A percentile compares a stretch with the other conserved stretches of the same genome.
Evolutionary conservation across 208 protist genomes (phyloP).

Genomic region (Leishmania arabica): DNA sequence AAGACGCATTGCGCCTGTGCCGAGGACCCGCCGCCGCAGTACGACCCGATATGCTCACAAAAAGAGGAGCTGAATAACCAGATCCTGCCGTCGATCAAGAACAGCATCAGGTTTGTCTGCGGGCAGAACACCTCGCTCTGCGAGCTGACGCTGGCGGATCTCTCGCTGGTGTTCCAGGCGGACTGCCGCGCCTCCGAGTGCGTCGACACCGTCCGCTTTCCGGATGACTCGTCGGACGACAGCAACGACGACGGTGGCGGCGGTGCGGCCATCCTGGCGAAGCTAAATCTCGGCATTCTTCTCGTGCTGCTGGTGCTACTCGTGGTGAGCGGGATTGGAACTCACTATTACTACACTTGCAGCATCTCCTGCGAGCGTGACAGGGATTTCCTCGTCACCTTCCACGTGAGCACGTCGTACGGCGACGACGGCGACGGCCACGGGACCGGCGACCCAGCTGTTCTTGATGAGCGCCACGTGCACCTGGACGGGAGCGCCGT

Average conservation of each 20-base stretch:
- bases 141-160: slow-evolving; percentile 57
- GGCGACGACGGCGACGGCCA: slow-evolving; percentile 9
- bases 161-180: slow-evolving; percentile 67
- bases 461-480: not conserved
- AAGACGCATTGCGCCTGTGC: slow-evolving; percentile 68
- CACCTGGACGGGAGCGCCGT: not conserved
- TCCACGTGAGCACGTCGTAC: slow-evolving; percentile 39
- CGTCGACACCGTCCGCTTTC: slow-evolving; percentile 57
- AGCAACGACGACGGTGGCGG: slow-evolving; percentile 5
- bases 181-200: slow-evolving; percentile 78
- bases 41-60: slow-evolving; percentile 70
- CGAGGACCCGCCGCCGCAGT: slow-evolving; percentile 57
- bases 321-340: slow-evolving; percentile 28
- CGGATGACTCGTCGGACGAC: slow-evolving; percentile 27
- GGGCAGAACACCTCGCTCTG: slow-evolving; percentile 34
- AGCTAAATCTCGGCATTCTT: slow-evolving; percentile 25
- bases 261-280: slow-evolving; percentile 10
- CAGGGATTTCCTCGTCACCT: slow-evolving; percentile 64
- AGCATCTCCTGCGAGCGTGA: slow-evolving; percentile 33
- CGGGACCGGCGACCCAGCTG: not conserved
- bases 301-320: slow-evolving; percentile 42
- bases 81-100: slow-evolving; percentile 64
- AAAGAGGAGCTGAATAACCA: slow-evolving; percentile 40
- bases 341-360: slow-evolving; percentile 41
- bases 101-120: slow-evolving; percentile 62